A percentile compares a stretch with the other conserved stretches of the same genome.
phyloP scores from a whole-genome alignment of 768 basidiomycete species.

The Termitomyces sp. region DNA sequence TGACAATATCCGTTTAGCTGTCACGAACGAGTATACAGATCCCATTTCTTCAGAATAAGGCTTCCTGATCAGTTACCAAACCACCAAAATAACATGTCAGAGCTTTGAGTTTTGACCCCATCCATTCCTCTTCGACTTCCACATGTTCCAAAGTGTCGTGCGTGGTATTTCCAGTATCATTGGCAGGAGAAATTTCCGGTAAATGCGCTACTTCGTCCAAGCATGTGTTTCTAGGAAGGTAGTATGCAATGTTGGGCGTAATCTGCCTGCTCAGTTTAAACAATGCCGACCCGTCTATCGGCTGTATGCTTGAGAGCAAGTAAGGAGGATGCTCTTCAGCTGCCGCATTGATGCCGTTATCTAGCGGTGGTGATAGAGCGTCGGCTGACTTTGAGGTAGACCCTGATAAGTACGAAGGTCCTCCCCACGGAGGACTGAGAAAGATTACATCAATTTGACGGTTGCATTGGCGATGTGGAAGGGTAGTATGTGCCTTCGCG shows the following conservation, averaged over 20 bases:
- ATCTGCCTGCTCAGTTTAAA: constrained; percentile 70
- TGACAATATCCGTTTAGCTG: not conserved
- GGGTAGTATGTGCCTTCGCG: constrained; percentile 46
- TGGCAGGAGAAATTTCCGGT: constrained; percentile 7
- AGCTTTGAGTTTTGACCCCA: constrained; percentile 89
- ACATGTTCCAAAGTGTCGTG: constrained; percentile 46
- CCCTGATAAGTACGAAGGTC: constrained; percentile 63
- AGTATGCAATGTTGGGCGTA: constrained; percentile 85
- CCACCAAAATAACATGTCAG: constrained; percentile 94
- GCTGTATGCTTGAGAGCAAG: constrained; percentile 67
- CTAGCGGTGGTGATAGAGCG: constrained; percentile 5
- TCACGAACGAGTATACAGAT: not conserved
- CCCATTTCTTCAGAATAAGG: constrained; percentile 40
- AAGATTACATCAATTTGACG: constrained; percentile 86
- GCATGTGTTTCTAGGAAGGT: constrained; percentile 77
- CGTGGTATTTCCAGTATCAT: constrained; percentile 3
- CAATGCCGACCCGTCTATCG: constrained; percentile 79
- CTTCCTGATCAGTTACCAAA: constrained; percentile 64
- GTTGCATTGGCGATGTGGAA: constrained; percentile 16
- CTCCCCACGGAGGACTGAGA: constrained; percentile 95
- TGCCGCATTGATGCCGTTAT: constrained; percentile 1
- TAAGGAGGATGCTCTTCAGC: constrained; percentile 50
- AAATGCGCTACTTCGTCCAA: constrained; percentile 64
- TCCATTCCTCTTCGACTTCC: constrained; percentile 97
- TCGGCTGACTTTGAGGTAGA: constrained; percentile 13